phyloP scores from a whole-genome alignment of 1,139 yeast species.

The Magnusiomyces tetraspermus region DNA sequence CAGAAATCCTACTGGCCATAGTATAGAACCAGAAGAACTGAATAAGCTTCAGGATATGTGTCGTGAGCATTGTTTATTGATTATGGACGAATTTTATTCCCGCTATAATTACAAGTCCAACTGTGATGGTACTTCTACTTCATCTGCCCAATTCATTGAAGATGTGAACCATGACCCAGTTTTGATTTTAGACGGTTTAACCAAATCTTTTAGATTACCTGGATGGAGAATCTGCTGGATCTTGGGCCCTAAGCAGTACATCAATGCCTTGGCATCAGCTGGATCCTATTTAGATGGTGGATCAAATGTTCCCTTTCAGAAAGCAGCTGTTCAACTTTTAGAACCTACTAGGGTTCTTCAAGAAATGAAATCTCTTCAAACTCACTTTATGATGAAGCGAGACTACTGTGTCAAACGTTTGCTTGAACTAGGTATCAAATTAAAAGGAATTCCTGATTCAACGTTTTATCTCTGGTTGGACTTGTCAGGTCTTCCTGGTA shows the following conservation, averaged over 20 bases:
- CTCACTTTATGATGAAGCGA: conserved; percentile 52
- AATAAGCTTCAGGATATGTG: conserved; percentile 48
- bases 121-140: conserved; percentile 48
- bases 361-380: conserved; percentile 55
- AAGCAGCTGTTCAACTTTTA: conserved; percentile 51
- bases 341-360: conserved; percentile 43
- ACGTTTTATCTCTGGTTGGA: conserved; percentile 61
- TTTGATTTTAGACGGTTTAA: conserved; percentile 52
- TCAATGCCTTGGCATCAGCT: conserved; percentile 49
- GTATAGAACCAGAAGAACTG: conserved; percentile 46
- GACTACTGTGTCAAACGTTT: conserved; percentile 50
- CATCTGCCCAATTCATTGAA: conserved; percentile 47
- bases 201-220: conserved; percentile 57
- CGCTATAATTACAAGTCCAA: conserved; percentile 54
- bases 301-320: conserved; percentile 55
- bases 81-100: conserved; percentile 62
- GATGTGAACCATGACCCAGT: conserved; percentile 58
- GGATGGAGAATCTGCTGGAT: conserved; percentile 69
- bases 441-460: conserved; percentile 48
- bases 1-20: conserved; percentile 57
- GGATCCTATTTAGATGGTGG: conserved; percentile 63
- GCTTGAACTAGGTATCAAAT: conserved; percentile 48
- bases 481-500: conserved; percentile 49
- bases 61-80: conserved; percentile 47
- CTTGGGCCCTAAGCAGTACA: conserved; percentile 56